Evolutionary conservation across 1,284 basidiomycete species (phyloP), one percentile per base, ranked within the genome.

Genomic region (Phlebopus sp.): DNA sequence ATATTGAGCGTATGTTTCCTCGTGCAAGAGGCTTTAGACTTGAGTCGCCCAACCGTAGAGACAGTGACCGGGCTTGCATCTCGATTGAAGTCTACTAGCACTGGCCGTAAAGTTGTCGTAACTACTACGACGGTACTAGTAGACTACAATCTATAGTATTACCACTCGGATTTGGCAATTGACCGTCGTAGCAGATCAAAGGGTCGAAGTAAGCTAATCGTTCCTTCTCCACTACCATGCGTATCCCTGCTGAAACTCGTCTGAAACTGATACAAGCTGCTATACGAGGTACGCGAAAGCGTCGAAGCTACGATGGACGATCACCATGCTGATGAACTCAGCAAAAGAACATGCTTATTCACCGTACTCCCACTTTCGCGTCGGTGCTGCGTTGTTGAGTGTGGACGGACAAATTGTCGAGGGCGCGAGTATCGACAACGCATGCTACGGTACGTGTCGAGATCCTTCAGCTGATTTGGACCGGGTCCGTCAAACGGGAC

Each of bases 351-450:
- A 68, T 36, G 74, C 86, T 1, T 90, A 93, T 60, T 76, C 69
- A 35, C 85, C 78, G 0, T 93, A 93, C 68, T 94, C 92, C 44
- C 86, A 92, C 25, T 95, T 96, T 64, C 82, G 86, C 30, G 93
- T 97, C 3, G 93, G 93, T 0, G 91, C 92, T 0, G 87, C 92
- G 0, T 69, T 96, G 7, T 69, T 95, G 7, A 74, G 83, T 1
- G 64, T 76, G 0, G 78, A 86, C 46, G 91, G 90, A 1, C 69
- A 74, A 13, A 78, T 95, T 21, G 79, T 94, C 52, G 86, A 79
- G 45, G 93, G 94, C 3, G 84, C 86, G 36, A 97, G 95, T 62
- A 79, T 97, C 51, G 94, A 97, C 70, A 97, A 97, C 62, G 91
- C 92, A 0, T 89, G 88, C 0, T 93, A 92, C 62, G 90, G 93